Conservation (phyloP, 495 filamentous ascomycete genomes). For the Chaetomium tenue region DNA sequence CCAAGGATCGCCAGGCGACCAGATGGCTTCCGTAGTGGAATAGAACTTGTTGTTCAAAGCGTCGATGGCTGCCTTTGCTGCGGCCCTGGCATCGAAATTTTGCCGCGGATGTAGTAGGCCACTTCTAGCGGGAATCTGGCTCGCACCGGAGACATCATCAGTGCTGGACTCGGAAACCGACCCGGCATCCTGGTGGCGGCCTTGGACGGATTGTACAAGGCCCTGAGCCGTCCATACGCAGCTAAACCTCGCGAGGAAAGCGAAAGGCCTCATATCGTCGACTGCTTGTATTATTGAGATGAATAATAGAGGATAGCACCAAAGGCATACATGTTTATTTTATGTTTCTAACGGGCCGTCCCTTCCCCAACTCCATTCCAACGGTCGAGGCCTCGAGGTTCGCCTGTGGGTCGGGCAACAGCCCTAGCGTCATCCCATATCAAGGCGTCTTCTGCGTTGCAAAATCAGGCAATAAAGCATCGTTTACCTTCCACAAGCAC, state of each 20-base stretch:
- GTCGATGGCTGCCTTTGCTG: constrained; percentile 36
- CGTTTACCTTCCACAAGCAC: background rate
- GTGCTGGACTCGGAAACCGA: background rate
- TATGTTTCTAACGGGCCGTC: background rate
- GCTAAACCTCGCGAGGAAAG: background rate
- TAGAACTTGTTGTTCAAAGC: constrained; percentile 42
- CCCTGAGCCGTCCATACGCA: background rate
- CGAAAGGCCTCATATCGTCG: constrained; percentile 3
- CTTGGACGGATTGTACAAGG: background rate
- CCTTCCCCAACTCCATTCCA: background rate
- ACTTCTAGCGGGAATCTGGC: background rate
- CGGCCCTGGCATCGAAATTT: constrained; percentile 17
- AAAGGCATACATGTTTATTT: background rate
- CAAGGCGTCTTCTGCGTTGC: background rate
- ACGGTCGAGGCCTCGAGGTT: background rate
- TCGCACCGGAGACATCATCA: background rate
- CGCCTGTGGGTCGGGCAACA: background rate
- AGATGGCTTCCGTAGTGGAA: constrained; percentile 36
- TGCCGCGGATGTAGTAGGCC: constrained; percentile 1
- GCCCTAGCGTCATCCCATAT: background rate
- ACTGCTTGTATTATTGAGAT: background rate
- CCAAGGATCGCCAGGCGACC: constrained; percentile 39
- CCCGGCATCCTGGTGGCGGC: background rate
- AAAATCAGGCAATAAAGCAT: background rate
- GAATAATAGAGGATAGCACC: background rate